Percentiles rank a stretch among this genome's conserved stretches.
Evolutionary conservation across 257 asterid species (phyloP).

Genomic region (Jasminum sambac): DNA sequence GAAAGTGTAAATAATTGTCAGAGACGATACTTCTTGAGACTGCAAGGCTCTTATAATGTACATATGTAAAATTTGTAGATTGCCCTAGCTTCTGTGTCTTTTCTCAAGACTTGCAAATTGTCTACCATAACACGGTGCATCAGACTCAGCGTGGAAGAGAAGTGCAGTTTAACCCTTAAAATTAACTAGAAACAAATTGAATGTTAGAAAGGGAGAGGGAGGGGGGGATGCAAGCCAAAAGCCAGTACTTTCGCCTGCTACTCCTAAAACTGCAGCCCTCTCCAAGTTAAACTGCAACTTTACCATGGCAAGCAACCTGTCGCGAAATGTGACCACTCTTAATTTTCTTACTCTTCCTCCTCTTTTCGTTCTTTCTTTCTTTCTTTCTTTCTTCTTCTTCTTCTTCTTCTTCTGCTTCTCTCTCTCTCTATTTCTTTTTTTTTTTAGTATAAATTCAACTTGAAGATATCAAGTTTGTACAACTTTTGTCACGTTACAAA

Average conservation of each 20-base stretch:
- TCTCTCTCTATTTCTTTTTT: too few relatives aligned
- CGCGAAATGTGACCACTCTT: not conserved
- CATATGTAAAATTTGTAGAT: not conserved
- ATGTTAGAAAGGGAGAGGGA: not conserved
- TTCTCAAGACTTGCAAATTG: not conserved
- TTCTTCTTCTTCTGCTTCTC: not conserved
- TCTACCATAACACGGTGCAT: not conserved
- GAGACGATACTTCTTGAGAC: not conserved
- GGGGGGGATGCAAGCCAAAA: not conserved
- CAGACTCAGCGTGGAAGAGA: not conserved
- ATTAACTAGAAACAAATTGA: not conserved
- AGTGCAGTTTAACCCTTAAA: not conserved
- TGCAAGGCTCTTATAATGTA: slow-evolving; percentile 7
- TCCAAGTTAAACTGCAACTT: not conserved
- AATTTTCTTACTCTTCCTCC: not conserved
- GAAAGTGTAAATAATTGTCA: slow-evolving; percentile 10
- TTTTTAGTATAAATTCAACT: not conserved
- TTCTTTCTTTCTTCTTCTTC: not conserved
- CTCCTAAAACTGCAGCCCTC: not conserved
- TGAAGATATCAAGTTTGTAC: not conserved
- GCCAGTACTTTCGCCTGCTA: not conserved
- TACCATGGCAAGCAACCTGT: not conserved
- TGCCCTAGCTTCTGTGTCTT: not conserved
- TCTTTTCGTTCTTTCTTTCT: too few relatives aligned
- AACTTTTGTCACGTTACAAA: not conserved